Conservation (phyloP, 2,329 filamentous ascomycete genomes). For the Cytospora chrysosperma region DNA sequence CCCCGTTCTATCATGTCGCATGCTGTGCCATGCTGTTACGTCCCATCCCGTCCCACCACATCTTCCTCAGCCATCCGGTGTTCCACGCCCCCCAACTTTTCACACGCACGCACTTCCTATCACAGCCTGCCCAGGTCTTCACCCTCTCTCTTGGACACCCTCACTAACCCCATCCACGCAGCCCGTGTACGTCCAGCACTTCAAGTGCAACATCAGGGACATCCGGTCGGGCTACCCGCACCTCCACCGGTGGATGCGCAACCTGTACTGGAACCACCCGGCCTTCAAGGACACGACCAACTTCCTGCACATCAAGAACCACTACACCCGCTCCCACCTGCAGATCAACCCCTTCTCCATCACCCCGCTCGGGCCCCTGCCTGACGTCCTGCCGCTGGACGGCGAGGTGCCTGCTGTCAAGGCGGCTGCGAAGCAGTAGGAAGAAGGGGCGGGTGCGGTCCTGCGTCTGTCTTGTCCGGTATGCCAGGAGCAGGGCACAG, state of each 20-base stretch:
- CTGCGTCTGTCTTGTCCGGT: background rate
- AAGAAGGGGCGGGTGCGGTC: background rate
- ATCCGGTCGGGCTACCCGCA: slow-evolving; percentile 81
- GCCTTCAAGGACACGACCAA: slow-evolving; percentile 83
- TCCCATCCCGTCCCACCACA: background rate
- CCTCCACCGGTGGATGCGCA: slow-evolving; percentile 77
- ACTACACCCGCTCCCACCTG: slow-evolving; percentile 60
- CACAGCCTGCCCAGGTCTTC: background rate
- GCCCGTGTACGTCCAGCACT: slow-evolving; percentile 81
- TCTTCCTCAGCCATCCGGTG: background rate
- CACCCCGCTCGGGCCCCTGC: slow-evolving; percentile 80
- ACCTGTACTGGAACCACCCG: slow-evolving; percentile 78
- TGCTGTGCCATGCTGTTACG: background rate
- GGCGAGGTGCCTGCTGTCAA: slow-evolving; percentile 69
- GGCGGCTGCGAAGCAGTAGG: slow-evolving; percentile 23
- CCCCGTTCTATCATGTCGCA: background rate
- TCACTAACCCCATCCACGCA: slow-evolving; percentile 27
- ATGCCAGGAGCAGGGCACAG: too few species aligned
- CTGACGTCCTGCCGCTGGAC: slow-evolving; percentile 74
- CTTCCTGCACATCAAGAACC: slow-evolving; percentile 92
- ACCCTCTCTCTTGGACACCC: too few species aligned
- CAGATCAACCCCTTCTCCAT: slow-evolving; percentile 71
- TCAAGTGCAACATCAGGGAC: slow-evolving; percentile 83
- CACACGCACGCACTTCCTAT: too few species aligned
- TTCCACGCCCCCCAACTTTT: too few species aligned